Percentiles rank a stretch among this genome's conserved stretches.
These are phyloP conservation scores for Psidium friedrichsthalianum DNA, from an alignment of 345 rosid genomes.

Conservation along the genomic window DNA sequence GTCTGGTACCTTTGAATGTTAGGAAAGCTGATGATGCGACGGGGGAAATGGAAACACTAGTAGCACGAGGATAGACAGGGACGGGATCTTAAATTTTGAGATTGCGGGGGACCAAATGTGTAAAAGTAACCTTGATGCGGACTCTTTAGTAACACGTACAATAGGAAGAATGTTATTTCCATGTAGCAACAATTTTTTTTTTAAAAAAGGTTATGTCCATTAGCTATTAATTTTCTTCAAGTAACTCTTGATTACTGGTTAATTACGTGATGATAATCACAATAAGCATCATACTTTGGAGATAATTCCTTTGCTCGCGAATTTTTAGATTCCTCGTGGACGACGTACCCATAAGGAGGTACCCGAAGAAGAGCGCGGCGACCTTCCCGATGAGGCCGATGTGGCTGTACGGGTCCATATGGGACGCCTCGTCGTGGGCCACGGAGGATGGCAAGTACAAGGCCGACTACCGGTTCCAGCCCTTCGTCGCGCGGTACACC, in stretches of 20 bases:
- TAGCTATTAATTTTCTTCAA: background rate
- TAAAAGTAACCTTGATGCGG: no score
- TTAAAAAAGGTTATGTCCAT: background rate
- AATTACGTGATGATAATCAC: background rate
- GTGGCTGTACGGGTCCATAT: slow-evolving; percentile 95
- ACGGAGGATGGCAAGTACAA: slow-evolving; percentile 94
- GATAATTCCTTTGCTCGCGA: background rate
- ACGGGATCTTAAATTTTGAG: background rate
- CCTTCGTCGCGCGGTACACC: slow-evolving; percentile 64
- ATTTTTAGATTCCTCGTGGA: slow-evolving; percentile 77
- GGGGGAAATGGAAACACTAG: background rate
- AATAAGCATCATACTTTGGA: background rate
- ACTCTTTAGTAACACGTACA: no score
- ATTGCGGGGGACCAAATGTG: background rate
- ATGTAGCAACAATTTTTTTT: no score
- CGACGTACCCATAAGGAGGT: slow-evolving; percentile 91
- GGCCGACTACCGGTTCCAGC: slow-evolving; percentile 81
- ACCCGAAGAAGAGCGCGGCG: slow-evolving; percentile 54
- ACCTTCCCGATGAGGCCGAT: slow-evolving; percentile 91
- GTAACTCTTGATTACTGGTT: background rate
- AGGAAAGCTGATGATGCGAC: background rate
- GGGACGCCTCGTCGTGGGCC: slow-evolving; percentile 99
- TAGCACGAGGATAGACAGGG: background rate
- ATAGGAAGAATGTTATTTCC: no score
- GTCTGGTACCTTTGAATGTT: background rate